Conservation (phyloP, 1,139 yeast species). For the Lodderomyces orthopsilosis region DNA sequence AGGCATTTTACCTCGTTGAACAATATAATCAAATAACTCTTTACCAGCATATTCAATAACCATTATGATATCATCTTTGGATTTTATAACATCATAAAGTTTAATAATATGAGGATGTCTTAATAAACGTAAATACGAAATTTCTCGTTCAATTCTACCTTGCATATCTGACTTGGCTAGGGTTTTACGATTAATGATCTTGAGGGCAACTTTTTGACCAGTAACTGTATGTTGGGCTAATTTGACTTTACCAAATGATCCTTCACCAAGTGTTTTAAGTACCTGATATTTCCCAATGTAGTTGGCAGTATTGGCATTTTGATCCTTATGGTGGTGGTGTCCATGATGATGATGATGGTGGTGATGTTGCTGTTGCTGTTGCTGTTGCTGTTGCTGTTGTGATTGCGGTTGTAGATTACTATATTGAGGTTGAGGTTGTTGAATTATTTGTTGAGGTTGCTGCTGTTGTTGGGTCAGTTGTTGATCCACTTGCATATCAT, state of each 20-base stretch:
- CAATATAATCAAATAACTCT: conserved; percentile 93
- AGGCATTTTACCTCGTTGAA: conserved; percentile 91
- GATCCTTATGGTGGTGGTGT: conserved; percentile 6
- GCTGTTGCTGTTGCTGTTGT: conserved; percentile 13
- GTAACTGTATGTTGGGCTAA: conserved; percentile 91
- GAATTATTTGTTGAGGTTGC: neutral
- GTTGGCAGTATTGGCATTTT: conserved; percentile 35
- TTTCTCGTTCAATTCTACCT: conserved; percentile 93
- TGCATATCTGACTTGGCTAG: conserved; percentile 97
- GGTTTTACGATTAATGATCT: conserved; percentile 90
- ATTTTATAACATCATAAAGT: conserved; percentile 91
- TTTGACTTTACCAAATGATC: conserved; percentile 96
- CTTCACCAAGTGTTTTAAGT: conserved; percentile 92
- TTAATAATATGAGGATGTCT: conserved; percentile 98
- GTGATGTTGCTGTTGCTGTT: conserved; percentile 15
- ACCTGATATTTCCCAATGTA: conserved; percentile 92
- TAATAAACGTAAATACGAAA: conserved; percentile 79
- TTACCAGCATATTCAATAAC: conserved; percentile 97
- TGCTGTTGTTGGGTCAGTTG: conserved; percentile 1
- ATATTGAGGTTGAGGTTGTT: conserved; percentile 3
- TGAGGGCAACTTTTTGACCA: conserved; percentile 90
- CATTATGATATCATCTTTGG: conserved; percentile 96
- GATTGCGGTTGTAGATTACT: conserved; percentile 5
- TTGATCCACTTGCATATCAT: conserved; percentile 7
- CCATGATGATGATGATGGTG: conserved; percentile 15